Base-by-base conservation (phyloP, 768 basidiomycete genomes). In the Polyporus arcularius region DNA sequence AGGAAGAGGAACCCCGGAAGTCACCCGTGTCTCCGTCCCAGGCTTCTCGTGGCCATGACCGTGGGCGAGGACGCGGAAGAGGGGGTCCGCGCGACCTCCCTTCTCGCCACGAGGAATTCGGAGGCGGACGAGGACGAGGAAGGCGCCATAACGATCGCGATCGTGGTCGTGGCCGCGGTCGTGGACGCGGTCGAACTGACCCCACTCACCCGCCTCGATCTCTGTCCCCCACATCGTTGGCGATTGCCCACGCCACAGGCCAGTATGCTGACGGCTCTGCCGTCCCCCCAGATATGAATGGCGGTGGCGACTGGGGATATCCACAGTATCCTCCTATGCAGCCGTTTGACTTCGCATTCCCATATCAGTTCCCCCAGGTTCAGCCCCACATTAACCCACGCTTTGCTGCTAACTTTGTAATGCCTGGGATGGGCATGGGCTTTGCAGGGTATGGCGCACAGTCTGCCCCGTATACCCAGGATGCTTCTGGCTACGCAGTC, bases 341-440 rank as follows among this genome's bases (percentile, higher is more conserved):
- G 21, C 10, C 35, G 6, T 63, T 58, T 16, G 59, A 61, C 46
- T 67, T 57, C 55, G 53, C 58, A 14, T 68, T 61, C 42, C 63
- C 61, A 30, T 64, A 64, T 48, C 63, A 65, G 31, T 61, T 68
- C 38, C 54, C 66, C 32, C 69, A 78, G 68, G 78, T 91, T n/a
- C 89, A 91, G 64, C 91, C 91, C 6, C 91, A 93, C 68, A 92
- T 93, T 60, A 92, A 93, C 66, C 91, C 91, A 9, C 81, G 86
- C 11, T 92, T 93, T 72, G 88, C 89, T 14, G 81, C 83, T 35
- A 75, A 76, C 31, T 88, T 90, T 63, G 88, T 85, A 28, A 71
- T 86, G 58, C 87, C 89, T 62, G 88, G 85, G 30, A 71, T 86
- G 58, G 75, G 79, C 51, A 61, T 81, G 61, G 73, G 68, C 58